Conservation (phyloP, 2,329 filamentous ascomycete species). For the Clarireedia homoeocarpa region DNA sequence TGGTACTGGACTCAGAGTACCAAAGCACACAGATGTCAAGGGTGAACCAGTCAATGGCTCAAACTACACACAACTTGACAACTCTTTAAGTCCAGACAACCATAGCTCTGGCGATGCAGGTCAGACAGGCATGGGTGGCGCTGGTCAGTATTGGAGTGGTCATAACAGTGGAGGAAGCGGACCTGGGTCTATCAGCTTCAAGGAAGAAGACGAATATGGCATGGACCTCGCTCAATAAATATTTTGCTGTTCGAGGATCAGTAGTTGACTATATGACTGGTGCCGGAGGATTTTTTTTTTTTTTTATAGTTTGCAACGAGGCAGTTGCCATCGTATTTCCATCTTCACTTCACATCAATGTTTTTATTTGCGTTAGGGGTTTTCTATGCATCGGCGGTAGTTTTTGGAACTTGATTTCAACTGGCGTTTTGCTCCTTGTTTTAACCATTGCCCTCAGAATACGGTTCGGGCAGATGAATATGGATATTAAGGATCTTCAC, state of each 20-base stretch:
- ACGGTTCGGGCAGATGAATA: constrained; percentile 13
- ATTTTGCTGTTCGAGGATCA: constrained; percentile 1
- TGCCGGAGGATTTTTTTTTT: background rate
- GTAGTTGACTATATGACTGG: background rate
- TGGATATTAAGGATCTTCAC: constrained; percentile 1
- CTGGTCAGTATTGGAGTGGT: constrained; percentile 55
- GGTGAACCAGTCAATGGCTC: constrained; percentile 62
- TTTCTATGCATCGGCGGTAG: constrained; percentile 29
- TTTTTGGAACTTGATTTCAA: constrained; percentile 18
- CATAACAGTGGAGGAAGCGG: constrained; percentile 66
- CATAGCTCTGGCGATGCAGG: constrained; percentile 26
- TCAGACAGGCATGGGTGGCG: constrained; percentile 22
- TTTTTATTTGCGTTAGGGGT: constrained; percentile 24
- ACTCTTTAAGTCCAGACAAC: constrained; percentile 45
- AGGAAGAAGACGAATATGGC: constrained; percentile 88
- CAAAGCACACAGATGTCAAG: constrained; percentile 84
- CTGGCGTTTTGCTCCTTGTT: constrained; percentile 17
- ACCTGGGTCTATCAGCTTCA: constrained; percentile 63
- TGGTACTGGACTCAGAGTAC: constrained; percentile 81
- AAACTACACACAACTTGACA: constrained; percentile 29
- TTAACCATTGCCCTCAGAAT: constrained; percentile 20
- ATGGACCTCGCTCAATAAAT: constrained; percentile 59
- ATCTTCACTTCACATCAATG: constrained; percentile 17
- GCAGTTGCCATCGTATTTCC: background rate
- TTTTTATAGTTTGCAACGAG: background rate